Conservation (phyloP, 2,329 filamentous ascomycete genomes). For the Oidium heveae region DNA sequence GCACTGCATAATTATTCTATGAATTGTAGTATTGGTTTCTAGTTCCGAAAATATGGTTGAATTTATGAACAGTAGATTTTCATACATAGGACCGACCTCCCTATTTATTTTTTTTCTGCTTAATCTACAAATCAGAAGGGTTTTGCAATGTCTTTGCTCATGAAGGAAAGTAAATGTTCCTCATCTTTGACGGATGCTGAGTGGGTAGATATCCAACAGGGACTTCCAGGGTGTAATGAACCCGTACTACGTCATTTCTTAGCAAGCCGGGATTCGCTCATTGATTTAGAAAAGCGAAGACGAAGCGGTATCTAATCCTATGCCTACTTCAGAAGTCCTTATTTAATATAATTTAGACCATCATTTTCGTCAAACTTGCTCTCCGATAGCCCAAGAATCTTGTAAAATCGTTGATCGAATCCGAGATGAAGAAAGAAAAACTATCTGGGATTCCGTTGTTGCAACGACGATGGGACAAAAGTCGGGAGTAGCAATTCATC, state of each 20-base stretch:
- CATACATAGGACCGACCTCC: too few relatives aligned
- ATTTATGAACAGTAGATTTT: too few relatives aligned
- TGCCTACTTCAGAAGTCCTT: slow-evolving; percentile 11
- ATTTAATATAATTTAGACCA: slow-evolving; percentile 24
- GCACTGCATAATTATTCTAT: too few relatives aligned
- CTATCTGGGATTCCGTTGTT: slow-evolving; percentile 50
- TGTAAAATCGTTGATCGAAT: slow-evolving; percentile 60
- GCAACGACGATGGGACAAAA: slow-evolving; percentile 43
- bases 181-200: slow-evolving; percentile 22
- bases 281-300: slow-evolving; percentile 56
- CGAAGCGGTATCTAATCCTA: slow-evolving; percentile 37
- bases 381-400: slow-evolving; percentile 53
- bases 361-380: slow-evolving; percentile 48
- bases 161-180: slow-evolving; percentile 11
- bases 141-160: slow-evolving; percentile 5
- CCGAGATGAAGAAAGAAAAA: slow-evolving; percentile 47
- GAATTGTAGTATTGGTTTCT: too few relatives aligned
- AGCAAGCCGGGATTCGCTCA: slow-evolving; percentile 46
- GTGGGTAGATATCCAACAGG: slow-evolving; percentile 29
- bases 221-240: slow-evolving; percentile 34
- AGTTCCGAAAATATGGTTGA: too few relatives aligned
- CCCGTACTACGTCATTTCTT: slow-evolving; percentile 67
- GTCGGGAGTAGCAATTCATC: slow-evolving; percentile 41
- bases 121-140: too few relatives aligned
- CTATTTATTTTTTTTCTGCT: too few relatives aligned